Percentiles rank a stretch among this genome's conserved stretches.
Conservation (phyloP, 208 protist species). For the Trichomonas tenax region DNA sequence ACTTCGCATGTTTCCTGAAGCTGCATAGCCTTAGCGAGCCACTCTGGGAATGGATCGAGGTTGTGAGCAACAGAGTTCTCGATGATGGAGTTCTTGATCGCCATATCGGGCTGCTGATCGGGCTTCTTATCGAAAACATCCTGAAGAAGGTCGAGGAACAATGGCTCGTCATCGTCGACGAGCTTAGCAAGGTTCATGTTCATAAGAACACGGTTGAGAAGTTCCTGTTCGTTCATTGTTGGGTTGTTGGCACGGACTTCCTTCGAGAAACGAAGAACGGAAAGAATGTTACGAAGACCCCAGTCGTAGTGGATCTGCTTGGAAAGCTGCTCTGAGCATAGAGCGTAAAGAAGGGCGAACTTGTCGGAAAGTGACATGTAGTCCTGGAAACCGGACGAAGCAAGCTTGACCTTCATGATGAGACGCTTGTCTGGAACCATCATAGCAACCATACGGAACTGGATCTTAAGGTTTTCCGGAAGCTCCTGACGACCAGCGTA, state of each 20-base stretch:
- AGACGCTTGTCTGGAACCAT: constrained; percentile 91
- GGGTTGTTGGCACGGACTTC: constrained; percentile 44
- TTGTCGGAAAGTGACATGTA: constrained; percentile 55
- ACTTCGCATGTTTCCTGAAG: constrained; percentile 59
- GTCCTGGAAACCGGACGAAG: constrained; percentile 54
- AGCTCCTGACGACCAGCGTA: constrained; percentile 90
- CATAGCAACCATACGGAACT: constrained; percentile 90
- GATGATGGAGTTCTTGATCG: constrained; percentile 41
- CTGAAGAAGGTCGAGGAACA: constrained; percentile 79
- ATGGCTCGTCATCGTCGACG: constrained; percentile 81
- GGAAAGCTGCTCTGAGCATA: constrained; percentile 90
- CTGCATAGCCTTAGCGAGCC: constrained; percentile 59
- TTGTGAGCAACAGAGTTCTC: constrained; percentile 28
- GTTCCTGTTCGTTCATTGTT: constrained; percentile 64
- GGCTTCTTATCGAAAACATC: constrained; percentile 58
- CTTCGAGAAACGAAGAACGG: constrained; percentile 61
- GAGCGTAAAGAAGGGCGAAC: constrained; percentile 62
- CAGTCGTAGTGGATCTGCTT: constrained; percentile 82
- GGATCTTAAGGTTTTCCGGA: constrained; percentile 90
- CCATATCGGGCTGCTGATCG: constrained; percentile 29
- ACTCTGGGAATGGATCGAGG: constrained; percentile 41
- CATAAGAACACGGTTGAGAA: constrained; percentile 81
- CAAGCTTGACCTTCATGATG: constrained; percentile 75
- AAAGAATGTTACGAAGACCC: constrained; percentile 82
- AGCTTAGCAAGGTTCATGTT: constrained; percentile 93